These are phyloP conservation scores for Betula pendula DNA, from an alignment of 306 rosid species.

Conservation along the genomic window DNA sequence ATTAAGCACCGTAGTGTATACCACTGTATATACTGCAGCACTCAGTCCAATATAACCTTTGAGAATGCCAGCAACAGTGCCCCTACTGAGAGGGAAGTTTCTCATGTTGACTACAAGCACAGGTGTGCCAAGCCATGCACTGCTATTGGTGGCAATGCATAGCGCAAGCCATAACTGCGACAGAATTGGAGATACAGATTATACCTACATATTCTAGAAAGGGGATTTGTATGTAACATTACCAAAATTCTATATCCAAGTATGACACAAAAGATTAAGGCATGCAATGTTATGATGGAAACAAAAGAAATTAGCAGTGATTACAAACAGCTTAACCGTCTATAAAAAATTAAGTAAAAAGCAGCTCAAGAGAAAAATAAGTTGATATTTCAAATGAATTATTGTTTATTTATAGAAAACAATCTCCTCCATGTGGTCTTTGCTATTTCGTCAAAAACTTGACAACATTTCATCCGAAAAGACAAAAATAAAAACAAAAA, in stretches of 20 bases:
- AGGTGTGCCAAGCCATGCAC: constrained; percentile 78
- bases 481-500: too few species aligned
- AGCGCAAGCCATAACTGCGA: constrained; percentile 74
- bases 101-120: constrained; percentile 93
- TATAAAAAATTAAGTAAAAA: background rate
- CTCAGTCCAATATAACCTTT: constrained; percentile 85
- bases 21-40: constrained; percentile 73
- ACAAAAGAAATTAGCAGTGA: background rate
- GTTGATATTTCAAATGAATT: background rate
- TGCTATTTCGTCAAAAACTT: too few species aligned
- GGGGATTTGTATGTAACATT: background rate
- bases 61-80: constrained; percentile 82
- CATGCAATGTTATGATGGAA: background rate
- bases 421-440: background rate
- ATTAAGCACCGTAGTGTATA: constrained; percentile 52
- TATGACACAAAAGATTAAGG: background rate
- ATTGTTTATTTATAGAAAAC: background rate
- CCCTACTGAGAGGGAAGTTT: constrained; percentile 87
- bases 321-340: background rate
- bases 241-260: background rate
- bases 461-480: too few species aligned
- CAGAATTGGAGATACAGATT: constrained; percentile 15
- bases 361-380: background rate
- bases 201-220: constrained; percentile 18
- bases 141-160: constrained; percentile 59